phyloP scores from a whole-genome alignment of 768 basidiomycete genomes.

The Kwoniella shandongensis region DNA sequence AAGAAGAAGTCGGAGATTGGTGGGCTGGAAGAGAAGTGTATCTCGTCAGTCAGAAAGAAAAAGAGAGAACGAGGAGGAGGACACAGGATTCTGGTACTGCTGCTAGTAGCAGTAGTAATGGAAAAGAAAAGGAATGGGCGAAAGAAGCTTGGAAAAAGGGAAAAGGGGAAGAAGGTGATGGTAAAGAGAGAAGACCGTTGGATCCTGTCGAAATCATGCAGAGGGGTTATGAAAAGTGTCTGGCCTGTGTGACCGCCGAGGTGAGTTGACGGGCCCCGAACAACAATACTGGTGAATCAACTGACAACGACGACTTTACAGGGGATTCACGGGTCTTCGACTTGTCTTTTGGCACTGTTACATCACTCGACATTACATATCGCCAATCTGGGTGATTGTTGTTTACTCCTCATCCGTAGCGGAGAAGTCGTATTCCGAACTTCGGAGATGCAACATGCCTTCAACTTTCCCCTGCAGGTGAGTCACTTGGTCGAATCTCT shows the following conservation, averaged over 20 bases:
- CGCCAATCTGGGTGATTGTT: constrained; percentile 57
- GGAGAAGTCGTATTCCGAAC: constrained; percentile 78
- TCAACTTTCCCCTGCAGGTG: constrained; percentile 53
- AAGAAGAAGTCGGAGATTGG: constrained; percentile 43
- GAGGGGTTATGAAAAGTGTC: constrained; percentile 57
- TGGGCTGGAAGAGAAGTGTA: constrained; percentile 39
- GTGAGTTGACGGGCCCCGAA: constrained; percentile 30
- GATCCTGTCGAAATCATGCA: constrained; percentile 58
- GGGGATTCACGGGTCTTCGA: constrained; percentile 58
- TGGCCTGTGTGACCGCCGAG: constrained; percentile 52
- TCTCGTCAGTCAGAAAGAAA: constrained; percentile 4
- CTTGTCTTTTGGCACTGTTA: constrained; percentile 56
- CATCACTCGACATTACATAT: constrained; percentile 46
- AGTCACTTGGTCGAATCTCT: neutral
- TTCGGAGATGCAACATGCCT: constrained; percentile 89
- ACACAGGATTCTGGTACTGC: constrained; percentile 14
- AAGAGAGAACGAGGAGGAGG: neutral
- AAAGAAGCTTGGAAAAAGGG: constrained; percentile 19
- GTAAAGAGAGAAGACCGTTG: constrained; percentile 31
- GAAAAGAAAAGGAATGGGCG: constrained; percentile 52
- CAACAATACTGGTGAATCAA: neutral
- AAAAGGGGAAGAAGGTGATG: constrained; percentile 3
- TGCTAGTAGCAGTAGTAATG: too few species aligned
- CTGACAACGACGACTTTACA: constrained; percentile 22
- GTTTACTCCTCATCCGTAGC: constrained; percentile 75